Percentiles rank a stretch among this genome's conserved stretches.
These are phyloP conservation scores for Diaporthe sp. DNA, from an alignment of 2,329 filamentous ascomycete species.

Conservation along the genomic window DNA sequence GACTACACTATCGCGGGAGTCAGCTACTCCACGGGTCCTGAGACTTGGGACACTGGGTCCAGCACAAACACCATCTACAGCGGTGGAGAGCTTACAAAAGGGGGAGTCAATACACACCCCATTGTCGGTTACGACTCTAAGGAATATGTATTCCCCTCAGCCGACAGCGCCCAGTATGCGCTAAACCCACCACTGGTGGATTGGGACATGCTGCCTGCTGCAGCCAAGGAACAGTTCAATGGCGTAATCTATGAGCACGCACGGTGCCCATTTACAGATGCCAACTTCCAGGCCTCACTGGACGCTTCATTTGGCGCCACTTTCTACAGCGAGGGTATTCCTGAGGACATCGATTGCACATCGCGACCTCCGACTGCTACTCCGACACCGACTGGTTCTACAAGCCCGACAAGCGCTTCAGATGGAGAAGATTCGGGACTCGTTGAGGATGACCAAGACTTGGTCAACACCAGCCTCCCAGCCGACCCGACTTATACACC, in stretches of 20 bases:
- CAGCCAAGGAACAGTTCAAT: neutral
- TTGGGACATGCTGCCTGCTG: neutral
- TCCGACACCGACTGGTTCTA: neutral
- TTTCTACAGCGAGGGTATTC: neutral
- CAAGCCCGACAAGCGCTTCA: neutral
- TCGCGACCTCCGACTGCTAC: neutral
- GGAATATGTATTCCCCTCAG: neutral
- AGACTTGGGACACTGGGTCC: neutral
- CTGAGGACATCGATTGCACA: neutral
- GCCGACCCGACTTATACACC: neutral
- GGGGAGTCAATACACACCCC: neutral
- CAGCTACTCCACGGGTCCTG: neutral
- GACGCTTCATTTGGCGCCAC: neutral
- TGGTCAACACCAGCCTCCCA: neutral
- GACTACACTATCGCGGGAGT: neutral
- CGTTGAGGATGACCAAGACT: neutral
- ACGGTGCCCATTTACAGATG: neutral
- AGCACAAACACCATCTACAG: neutral
- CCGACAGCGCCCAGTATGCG: neutral
- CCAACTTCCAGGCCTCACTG: neutral
- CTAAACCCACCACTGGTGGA: neutral
- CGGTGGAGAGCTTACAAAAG: neutral
- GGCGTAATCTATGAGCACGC: constrained; percentile 4
- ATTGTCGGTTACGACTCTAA: neutral
- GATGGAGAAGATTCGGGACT: neutral